Conservation (phyloP, 805 yeast species). For the Hanseniaspora guilliermondii region DNA sequence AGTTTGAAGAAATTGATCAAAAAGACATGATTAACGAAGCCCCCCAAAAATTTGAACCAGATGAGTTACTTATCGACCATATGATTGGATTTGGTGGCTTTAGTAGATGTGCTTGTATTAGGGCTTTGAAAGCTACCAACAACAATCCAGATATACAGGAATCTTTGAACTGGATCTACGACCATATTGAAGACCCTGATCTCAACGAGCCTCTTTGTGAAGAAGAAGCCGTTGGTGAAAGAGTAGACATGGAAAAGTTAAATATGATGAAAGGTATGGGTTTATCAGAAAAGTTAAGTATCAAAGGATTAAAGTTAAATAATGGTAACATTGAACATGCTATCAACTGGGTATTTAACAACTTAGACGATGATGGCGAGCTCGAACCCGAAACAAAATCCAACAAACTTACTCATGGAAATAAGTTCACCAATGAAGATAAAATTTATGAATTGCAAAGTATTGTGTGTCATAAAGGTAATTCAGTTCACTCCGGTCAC, state of each 20-base stretch:
- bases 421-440: conserved; percentile 16
- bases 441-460: conserved; percentile 35
- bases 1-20: conserved; percentile 18
- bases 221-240: conserved; percentile 17
- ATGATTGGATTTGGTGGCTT: conserved; percentile 75
- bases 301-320: conserved; percentile 54
- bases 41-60: conserved; percentile 37
- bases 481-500: conserved; percentile 83
- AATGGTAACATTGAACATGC: conserved; percentile 58
- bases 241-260: conserved; percentile 22
- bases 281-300: conserved; percentile 49
- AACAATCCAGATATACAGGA: conserved; percentile 44
- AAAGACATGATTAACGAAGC: conserved; percentile 24
- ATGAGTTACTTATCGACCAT: conserved; percentile 40
- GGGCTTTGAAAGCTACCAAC: conserved; percentile 64
- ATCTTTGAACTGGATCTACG: conserved; percentile 85
- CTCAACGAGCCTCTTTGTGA: conserved; percentile 51
- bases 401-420: conserved; percentile 16
- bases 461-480: conserved; percentile 79
- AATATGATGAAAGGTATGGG: conserved; percentile 52
- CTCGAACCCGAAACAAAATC: conserved; percentile 23
- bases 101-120: conserved; percentile 47
- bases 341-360: conserved; percentile 78
- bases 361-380: conserved; percentile 68
- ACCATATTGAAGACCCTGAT: conserved; percentile 73